Conservation (phyloP, 2,329 filamentous ascomycete genomes). For the Elsinoe australis region DNA sequence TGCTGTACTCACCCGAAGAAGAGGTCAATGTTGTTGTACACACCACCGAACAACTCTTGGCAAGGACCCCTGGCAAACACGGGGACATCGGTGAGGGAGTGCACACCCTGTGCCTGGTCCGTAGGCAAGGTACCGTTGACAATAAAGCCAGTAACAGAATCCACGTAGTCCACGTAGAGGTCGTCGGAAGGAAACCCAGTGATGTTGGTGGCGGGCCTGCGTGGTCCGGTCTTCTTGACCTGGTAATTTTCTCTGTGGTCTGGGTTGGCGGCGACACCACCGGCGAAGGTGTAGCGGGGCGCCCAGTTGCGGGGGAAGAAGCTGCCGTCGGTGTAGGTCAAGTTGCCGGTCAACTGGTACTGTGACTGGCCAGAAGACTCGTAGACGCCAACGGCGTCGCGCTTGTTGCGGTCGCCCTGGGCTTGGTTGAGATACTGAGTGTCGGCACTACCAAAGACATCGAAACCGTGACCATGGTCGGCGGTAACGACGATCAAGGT, state of each 20-base stretch:
- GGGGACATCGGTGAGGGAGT: conserved; percentile 69
- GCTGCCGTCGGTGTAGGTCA: conserved; percentile 61
- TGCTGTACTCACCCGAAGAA: conserved; percentile 45
- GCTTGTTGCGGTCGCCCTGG: conserved; percentile 61
- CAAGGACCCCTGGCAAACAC: conserved; percentile 74
- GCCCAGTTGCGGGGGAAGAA: conserved; percentile 81
- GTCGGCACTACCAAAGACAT: conserved; percentile 75
- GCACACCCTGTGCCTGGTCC: conserved; percentile 58
- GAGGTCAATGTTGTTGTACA: conserved; percentile 63
- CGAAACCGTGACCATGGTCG: conserved; percentile 86
- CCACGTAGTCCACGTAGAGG: conserved; percentile 60
- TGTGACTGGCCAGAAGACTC: conserved; percentile 65
- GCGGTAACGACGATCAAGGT: conserved; percentile 74
- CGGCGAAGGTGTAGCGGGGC: conserved; percentile 71
- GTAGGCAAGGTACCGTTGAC: conserved; percentile 68
- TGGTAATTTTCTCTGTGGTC: conserved; percentile 71
- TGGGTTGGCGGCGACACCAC: conserved; percentile 62
- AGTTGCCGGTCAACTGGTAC: conserved; percentile 57
- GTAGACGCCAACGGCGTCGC: conserved; percentile 67
- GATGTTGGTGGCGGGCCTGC: conserved; percentile 52
- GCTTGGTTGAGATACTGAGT: conserved; percentile 66
- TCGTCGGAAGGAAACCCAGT: conserved; percentile 43
- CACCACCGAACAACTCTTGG: conserved; percentile 64
- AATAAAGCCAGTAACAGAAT: conserved; percentile 59
- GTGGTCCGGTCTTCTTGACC: conserved; percentile 59